Conservation (phyloP, 106 monocot genomes). For the Agapanthus africanus region DNA sequence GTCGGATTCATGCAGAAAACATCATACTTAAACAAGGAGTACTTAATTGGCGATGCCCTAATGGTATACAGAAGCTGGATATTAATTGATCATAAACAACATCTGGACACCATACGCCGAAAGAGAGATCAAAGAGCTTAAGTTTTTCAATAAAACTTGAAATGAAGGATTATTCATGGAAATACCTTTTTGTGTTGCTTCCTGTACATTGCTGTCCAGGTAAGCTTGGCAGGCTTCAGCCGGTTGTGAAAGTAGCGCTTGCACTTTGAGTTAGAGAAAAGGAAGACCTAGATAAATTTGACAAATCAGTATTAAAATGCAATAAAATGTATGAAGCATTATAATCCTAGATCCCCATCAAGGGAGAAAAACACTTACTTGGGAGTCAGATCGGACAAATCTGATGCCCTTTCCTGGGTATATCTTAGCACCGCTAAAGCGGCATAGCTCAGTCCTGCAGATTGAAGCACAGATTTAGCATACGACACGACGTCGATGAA, state of each 20-base stretch:
- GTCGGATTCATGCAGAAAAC: no score
- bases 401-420: conserved; percentile 65
- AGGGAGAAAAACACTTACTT: conserved; percentile 26
- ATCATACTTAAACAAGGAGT: no score
- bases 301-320: not conserved
- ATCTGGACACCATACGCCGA: no score
- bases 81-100: no score
- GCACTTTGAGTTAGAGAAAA: conserved; percentile 62
- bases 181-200: conserved; percentile 48
- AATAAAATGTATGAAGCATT: no score
- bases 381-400: conserved; percentile 54
- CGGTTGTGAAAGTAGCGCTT: conserved; percentile 62
- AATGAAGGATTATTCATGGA: not conserved
- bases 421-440: conserved; percentile 64
- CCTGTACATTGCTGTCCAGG: conserved; percentile 34
- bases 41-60: no score
- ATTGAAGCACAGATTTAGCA: not conserved
- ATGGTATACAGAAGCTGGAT: not conserved
- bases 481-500: not conserved
- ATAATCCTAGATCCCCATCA: no score
- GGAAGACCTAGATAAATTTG: conserved; percentile 30
- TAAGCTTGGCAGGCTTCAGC: conserved; percentile 46
- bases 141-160: not conserved
- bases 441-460: conserved; percentile 34
- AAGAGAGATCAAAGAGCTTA: no score